phyloP scores from a whole-genome alignment of 2,329 filamentous ascomycete species.

The Dothideomycetes sp. region DNA sequence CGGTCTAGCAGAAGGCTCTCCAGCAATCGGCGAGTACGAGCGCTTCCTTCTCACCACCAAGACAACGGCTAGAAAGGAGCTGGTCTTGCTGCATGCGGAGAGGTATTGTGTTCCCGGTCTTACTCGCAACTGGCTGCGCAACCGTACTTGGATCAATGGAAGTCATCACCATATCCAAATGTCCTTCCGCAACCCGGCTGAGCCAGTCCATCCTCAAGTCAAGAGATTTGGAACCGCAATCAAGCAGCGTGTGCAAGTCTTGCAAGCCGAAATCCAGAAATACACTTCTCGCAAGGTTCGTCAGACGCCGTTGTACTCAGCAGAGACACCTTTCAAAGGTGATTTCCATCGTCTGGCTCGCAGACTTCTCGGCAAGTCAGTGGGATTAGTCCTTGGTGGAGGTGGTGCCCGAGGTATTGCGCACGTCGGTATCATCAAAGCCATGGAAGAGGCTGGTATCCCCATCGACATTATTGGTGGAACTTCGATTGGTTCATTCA shows the following conservation, averaged over 20 bases:
- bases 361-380: constrained; percentile 83
- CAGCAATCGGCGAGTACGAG: constrained; percentile 91
- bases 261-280: constrained; percentile 96
- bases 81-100: constrained; percentile 83
- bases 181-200: constrained; percentile 67
- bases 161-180: constrained; percentile 97
- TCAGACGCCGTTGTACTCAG: constrained; percentile 79
- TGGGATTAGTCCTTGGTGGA: constrained; percentile 87
- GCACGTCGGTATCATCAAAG: constrained; percentile 87
- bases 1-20: constrained; percentile 79
- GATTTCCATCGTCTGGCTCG: constrained; percentile 92
- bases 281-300: constrained; percentile 91
- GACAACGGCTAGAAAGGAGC: constrained; percentile 85
- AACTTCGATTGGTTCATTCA: constrained; percentile 92
- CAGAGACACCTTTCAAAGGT: constrained; percentile 87
- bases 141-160: constrained; percentile 95
- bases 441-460: constrained; percentile 91
- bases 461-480: constrained; percentile 93
- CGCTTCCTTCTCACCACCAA: constrained; percentile 94
- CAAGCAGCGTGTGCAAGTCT: constrained; percentile 84
- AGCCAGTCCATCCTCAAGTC: constrained; percentile 65
- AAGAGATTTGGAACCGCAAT: constrained; percentile 76
- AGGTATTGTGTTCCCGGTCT: constrained; percentile 77
- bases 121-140: constrained; percentile 76
- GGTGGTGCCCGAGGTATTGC: constrained; percentile 87